Percentiles rank a stretch among this genome's conserved stretches.
phyloP scores from a whole-genome alignment of 805 yeast species.

The Wickerhamomyces canadensis region DNA sequence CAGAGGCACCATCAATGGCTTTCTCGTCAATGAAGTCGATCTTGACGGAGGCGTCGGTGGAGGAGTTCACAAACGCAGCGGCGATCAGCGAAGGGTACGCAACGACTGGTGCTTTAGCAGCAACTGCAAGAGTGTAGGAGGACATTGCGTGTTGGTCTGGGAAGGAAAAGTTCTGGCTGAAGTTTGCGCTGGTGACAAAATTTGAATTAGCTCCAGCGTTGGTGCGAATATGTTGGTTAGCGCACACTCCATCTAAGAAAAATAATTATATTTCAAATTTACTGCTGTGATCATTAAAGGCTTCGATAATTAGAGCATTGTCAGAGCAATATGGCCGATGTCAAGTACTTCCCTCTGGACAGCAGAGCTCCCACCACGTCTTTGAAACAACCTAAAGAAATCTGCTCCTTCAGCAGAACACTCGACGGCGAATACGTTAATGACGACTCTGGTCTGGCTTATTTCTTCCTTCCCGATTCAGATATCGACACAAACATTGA shows the following conservation, averaged over 20 bases:
- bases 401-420: constrained; percentile 60
- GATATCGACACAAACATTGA: constrained; percentile 58
- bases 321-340: not conserved
- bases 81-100: constrained; percentile 79
- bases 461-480: constrained; percentile 77
- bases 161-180: too few relatives aligned
- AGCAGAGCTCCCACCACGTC: constrained; percentile 59
- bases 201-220: too few relatives aligned
- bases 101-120: constrained; percentile 80
- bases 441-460: constrained; percentile 53
- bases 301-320: too few relatives aligned
- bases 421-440: constrained; percentile 46
- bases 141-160: constrained; percentile 25
- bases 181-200: constrained; percentile 24
- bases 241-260: too few relatives aligned
- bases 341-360: constrained; percentile 21
- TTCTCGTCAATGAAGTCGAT: constrained; percentile 72
- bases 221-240: not conserved
- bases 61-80: constrained; percentile 62
- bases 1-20: constrained; percentile 44
- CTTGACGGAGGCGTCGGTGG: constrained; percentile 44
- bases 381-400: constrained; percentile 80
- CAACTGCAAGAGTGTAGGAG: constrained; percentile 47
- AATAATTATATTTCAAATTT: too few relatives aligned
- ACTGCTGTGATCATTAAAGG: too few relatives aligned